Percentiles rank a stretch among this genome's conserved stretches.
Evolutionary conservation across 75 land plant species (phyloP).

Genomic region (Gnetum montanum): DNA sequence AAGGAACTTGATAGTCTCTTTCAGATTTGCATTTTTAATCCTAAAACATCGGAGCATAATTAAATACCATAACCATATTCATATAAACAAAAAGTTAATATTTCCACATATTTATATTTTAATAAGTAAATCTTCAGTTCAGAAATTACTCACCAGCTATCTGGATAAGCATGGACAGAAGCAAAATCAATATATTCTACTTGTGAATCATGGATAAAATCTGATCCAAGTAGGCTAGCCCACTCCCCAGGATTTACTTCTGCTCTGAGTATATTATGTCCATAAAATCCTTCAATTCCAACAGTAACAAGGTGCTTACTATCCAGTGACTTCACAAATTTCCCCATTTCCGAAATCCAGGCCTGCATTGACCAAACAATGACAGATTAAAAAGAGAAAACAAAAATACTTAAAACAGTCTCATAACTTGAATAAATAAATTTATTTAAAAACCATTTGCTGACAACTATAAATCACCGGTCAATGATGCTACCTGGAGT

Average conservation of each 20-base stretch:
- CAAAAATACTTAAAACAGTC: neutral
- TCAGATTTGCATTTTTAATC: conserved; percentile 36
- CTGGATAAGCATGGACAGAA: conserved; percentile 73
- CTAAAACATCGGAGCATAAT: conserved; percentile 16
- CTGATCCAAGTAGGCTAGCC: conserved; percentile 43
- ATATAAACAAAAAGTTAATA: too few species aligned
- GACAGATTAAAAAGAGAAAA: neutral
- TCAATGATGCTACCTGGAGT: conserved; percentile 29
- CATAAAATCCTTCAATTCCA: conserved; percentile 66
- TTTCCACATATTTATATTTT: neutral
- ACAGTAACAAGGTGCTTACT: conserved; percentile 42
- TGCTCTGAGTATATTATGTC: conserved; percentile 16
- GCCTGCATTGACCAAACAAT: conserved; percentile 13
- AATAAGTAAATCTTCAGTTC: too few species aligned
- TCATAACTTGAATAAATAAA: neutral
- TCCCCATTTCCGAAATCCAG: conserved; percentile 57
- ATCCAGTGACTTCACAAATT: conserved; percentile 42
- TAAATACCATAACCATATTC: too few species aligned
- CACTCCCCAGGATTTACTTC: conserved; percentile 32
- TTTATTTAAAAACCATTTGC: neutral
- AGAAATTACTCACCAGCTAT: conserved; percentile 48
- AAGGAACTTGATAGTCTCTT: conserved; percentile 31
- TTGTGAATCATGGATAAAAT: conserved; percentile 55
- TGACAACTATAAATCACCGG: neutral
- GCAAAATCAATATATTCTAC: conserved; percentile 58